phyloP scores from a whole-genome alignment of 306 rosid genomes.

The Vigna hirtella region DNA sequence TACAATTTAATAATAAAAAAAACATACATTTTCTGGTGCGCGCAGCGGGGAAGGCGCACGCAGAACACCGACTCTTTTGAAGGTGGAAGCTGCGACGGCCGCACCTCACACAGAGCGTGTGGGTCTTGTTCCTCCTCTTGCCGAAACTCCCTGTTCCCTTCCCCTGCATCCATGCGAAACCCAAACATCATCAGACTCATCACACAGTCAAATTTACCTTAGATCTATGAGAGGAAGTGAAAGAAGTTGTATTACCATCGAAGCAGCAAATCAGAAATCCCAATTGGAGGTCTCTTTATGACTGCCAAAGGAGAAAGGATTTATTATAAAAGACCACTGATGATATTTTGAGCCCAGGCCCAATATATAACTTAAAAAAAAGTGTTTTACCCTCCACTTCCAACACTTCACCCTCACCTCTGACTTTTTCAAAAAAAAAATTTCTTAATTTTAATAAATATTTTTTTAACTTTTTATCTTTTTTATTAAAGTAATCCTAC shows the following conservation, averaged over 20 bases:
- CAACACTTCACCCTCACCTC: no score
- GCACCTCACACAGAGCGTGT: slow-evolving; percentile 93
- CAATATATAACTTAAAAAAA: no score
- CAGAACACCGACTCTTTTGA: no score
- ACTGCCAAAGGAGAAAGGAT: no score
- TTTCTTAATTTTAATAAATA: no score
- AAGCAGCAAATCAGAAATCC: slow-evolving; percentile 62
- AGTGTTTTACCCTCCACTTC: no score
- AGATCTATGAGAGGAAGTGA: background rate
- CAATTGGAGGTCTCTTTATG: background rate
- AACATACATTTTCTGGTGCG: slow-evolving; percentile 82
- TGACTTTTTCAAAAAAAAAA: no score
- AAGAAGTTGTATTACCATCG: slow-evolving; percentile 56
- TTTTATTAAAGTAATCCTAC: no score
- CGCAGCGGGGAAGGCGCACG: slow-evolving; percentile 56
- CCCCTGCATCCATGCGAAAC: slow-evolving; percentile 58
- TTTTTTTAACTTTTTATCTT: no score
- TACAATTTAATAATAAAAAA: background rate
- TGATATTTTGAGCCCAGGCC: no score
- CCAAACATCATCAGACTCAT: background rate
- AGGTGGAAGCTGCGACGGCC: slow-evolving; percentile 24
- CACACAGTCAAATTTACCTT: background rate
- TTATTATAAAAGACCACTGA: no score
- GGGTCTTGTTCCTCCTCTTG: slow-evolving; percentile 99
- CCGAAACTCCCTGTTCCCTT: slow-evolving; percentile 99